These are phyloP conservation scores for Stemphylium vesicarium DNA, from an alignment of 2,329 filamentous ascomycete species.

Conservation along the genomic window DNA sequence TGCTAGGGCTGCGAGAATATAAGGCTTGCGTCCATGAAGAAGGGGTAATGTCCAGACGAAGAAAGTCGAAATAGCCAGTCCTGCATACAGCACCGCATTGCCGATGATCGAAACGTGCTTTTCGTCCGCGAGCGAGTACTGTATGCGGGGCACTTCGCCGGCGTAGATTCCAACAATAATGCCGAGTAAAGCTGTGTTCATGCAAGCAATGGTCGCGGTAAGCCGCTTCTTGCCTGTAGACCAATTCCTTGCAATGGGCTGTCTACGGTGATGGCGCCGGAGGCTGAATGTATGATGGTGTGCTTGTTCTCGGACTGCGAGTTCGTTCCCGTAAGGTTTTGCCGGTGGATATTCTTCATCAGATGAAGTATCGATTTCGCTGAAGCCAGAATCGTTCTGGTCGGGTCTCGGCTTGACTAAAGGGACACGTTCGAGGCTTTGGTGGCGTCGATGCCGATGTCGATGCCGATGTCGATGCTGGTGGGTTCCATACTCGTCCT, in stretches of 20 bases:
- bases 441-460: constrained; percentile 15
- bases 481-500: constrained; percentile 3
- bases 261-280: constrained; percentile 59
- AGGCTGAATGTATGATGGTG: constrained; percentile 50
- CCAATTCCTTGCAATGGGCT: constrained; percentile 77
- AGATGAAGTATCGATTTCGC: constrained; percentile 22
- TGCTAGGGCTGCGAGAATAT: constrained; percentile 72
- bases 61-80: constrained; percentile 72
- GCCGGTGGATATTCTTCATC: constrained; percentile 24
- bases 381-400: constrained; percentile 16
- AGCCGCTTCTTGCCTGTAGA: constrained; percentile 70
- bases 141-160: constrained; percentile 78
- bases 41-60: constrained; percentile 76
- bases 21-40: constrained; percentile 78
- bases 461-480: constrained; percentile 24
- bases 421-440: constrained; percentile 15
- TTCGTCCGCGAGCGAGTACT: constrained; percentile 76
- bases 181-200: constrained; percentile 75
- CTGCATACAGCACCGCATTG: constrained; percentile 75
- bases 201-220: constrained; percentile 71
- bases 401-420: constrained; percentile 5
- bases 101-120: constrained; percentile 72
- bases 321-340: constrained; percentile 23
- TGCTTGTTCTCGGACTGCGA: constrained; percentile 30
- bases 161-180: constrained; percentile 76